Evolutionary conservation across 2,329 filamentous ascomycete species (phyloP).

Genomic region (Sordariomycetes sp.): DNA sequence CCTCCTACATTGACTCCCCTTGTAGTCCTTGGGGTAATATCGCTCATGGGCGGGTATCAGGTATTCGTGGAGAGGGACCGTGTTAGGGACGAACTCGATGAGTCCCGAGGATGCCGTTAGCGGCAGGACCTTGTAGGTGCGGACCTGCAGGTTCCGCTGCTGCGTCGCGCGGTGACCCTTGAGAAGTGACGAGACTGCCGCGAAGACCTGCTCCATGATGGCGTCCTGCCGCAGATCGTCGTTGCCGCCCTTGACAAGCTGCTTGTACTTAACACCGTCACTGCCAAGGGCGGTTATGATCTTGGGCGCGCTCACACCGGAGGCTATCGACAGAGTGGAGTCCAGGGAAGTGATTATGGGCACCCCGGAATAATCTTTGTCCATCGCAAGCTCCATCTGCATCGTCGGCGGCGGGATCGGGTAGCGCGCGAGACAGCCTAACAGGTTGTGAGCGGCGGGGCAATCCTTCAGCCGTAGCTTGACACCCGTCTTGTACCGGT

Average conservation of each 20-base stretch:
- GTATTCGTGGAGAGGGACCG: conserved; percentile 82
- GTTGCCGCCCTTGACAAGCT: conserved; percentile 89
- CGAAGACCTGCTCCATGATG: conserved; percentile 99
- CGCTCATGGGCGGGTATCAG: conserved; percentile 79
- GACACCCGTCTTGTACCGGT: conserved; percentile 53
- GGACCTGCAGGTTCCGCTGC: conserved; percentile 76
- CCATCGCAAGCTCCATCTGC: conserved; percentile 60
- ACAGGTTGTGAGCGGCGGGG: conserved; percentile 45
- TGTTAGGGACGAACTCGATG: conserved; percentile 94
- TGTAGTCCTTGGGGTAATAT: conserved; percentile 78
- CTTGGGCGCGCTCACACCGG: conserved; percentile 85
- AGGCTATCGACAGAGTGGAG: conserved; percentile 69
- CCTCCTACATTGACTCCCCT: conserved; percentile 61
- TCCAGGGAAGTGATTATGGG: conserved; percentile 64
- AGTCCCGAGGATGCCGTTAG: conserved; percentile 75
- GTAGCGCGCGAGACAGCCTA: conserved; percentile 48
- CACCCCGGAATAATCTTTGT: conserved; percentile 62
- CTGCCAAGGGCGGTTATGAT: conserved; percentile 72
- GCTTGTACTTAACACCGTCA: conserved; percentile 70
- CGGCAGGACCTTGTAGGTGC: conserved; percentile 94
- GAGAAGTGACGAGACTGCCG: conserved; percentile 82
- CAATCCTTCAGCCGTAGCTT: conserved; percentile 54
- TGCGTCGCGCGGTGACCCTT: conserved; percentile 77
- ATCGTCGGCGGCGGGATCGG: conserved; percentile 81
- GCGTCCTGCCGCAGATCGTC: conserved; percentile 95